Percentiles rank a stretch among this genome's conserved stretches.
Conservation (phyloP, 352 stramenopile genomes). For the Thraustochytrium sp. region DNA sequence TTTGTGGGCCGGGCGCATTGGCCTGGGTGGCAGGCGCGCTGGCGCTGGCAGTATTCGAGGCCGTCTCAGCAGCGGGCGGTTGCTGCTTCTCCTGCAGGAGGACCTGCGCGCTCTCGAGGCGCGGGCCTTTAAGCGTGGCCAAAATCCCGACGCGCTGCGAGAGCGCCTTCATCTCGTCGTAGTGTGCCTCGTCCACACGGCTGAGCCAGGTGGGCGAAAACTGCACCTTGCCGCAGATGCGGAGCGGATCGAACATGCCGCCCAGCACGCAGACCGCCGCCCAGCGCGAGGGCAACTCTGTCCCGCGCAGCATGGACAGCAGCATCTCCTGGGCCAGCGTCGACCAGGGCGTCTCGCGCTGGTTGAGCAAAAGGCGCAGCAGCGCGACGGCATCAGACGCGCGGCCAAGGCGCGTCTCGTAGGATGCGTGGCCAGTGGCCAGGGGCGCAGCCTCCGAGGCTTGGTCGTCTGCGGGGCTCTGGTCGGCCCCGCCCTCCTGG, state of each 20-base stretch:
- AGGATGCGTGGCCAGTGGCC: background rate
- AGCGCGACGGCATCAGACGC: constrained; percentile 1
- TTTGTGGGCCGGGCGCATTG: too few relatives aligned
- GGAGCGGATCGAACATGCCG: background rate
- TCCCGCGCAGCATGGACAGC: background rate
- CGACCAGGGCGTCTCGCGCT: background rate
- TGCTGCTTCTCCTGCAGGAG: constrained; percentile 22
- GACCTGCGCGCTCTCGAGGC: background rate
- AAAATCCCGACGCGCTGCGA: background rate
- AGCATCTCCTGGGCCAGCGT: background rate
- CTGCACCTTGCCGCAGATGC: constrained; percentile 21
- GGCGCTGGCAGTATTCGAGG: too few relatives aligned
- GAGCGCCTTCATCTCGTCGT: constrained; percentile 11
- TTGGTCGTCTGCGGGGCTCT: background rate
- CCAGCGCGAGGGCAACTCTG: background rate
- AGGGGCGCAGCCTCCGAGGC: background rate
- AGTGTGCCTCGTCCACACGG: background rate
- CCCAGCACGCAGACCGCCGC: constrained; percentile 4
- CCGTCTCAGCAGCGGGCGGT: too few relatives aligned
- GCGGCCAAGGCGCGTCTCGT: background rate
- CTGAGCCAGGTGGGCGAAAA: constrained; percentile 2
- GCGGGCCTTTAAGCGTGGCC: background rate
- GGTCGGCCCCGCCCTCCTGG: background rate
- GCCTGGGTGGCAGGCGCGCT: too few relatives aligned
- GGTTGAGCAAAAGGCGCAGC: background rate